These are phyloP conservation scores for Neurospora tetraspora DNA, from an alignment of 495 filamentous ascomycete species.

Conservation along the genomic window DNA sequence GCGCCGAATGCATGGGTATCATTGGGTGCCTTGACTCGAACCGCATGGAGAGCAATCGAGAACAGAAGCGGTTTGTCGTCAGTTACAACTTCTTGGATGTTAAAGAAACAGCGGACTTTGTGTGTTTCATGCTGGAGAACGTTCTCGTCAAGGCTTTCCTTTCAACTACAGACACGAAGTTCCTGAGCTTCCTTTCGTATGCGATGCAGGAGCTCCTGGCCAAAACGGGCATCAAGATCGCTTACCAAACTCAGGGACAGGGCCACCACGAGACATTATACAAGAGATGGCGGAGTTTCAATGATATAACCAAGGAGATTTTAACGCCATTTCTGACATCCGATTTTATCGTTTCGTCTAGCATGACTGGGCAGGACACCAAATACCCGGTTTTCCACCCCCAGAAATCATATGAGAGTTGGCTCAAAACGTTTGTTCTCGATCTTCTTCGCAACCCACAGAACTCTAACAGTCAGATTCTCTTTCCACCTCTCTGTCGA, in stretches of 20 bases:
- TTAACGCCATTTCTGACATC: conserved; percentile 80
- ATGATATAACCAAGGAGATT: conserved; percentile 63
- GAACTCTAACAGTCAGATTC: conserved; percentile 54
- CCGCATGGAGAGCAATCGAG: conserved; percentile 67
- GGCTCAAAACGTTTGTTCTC: conserved; percentile 69
- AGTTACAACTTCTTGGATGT: conserved; percentile 73
- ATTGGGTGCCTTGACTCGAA: conserved; percentile 90
- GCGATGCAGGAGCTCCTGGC: conserved; percentile 87
- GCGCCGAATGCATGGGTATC: conserved; percentile 70
- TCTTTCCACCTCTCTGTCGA: conserved; percentile 72
- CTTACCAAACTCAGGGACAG: conserved; percentile 26
- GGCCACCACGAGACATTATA: conserved; percentile 27
- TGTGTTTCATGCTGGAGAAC: conserved; percentile 73
- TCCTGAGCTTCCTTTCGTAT: conserved; percentile 84
- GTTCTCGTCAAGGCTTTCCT: conserved; percentile 85
- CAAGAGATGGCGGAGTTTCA: conserved; percentile 64
- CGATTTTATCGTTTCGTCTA: conserved; percentile 60
- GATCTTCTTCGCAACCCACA: conserved; percentile 69
- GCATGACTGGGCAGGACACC: conserved; percentile 41
- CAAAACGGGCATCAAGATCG: conserved; percentile 57
- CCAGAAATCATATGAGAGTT: conserved; percentile 57
- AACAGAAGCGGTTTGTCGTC: conserved; percentile 70
- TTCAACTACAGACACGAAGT: conserved; percentile 72
- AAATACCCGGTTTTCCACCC: conserved; percentile 69
- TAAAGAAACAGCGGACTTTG: conserved; percentile 76